A percentile compares a stretch with the other conserved stretches of the same genome.
These are phyloP conservation scores for Colletotrichum horii DNA, from an alignment of 2,329 filamentous ascomycete genomes.

Conservation along the genomic window DNA sequence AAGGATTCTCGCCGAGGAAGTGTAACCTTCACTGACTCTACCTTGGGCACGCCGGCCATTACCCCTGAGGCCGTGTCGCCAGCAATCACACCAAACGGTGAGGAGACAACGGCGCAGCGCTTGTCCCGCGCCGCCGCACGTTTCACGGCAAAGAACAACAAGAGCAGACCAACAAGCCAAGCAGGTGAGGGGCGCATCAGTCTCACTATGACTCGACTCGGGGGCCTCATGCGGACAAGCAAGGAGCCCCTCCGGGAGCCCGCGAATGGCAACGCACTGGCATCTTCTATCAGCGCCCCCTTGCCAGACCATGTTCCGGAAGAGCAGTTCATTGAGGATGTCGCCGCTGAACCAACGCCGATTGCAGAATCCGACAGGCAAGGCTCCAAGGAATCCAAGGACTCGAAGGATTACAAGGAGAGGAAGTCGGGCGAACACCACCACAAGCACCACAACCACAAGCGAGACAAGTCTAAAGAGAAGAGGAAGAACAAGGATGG, in stretches of 20 bases:
- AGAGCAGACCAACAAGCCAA: constrained; percentile 64
- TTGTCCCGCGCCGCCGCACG: constrained; percentile 63
- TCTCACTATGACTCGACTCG: constrained; percentile 61
- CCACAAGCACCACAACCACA: constrained; percentile 37
- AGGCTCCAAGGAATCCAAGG: constrained; percentile 20
- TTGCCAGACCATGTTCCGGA: constrained; percentile 13
- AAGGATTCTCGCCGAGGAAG: constrained; percentile 55
- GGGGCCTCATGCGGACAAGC: constrained; percentile 55
- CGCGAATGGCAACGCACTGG: constrained; percentile 16
- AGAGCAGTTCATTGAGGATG: constrained; percentile 24
- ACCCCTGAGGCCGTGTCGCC: constrained; percentile 42
- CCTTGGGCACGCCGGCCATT: constrained; percentile 40
- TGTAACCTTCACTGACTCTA: constrained; percentile 52
- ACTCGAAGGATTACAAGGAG: constrained; percentile 15
- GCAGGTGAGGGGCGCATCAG: constrained; percentile 63
- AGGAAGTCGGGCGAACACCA: constrained; percentile 24
- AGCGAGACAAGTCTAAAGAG: constrained; percentile 41
- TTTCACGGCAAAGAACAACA: constrained; percentile 50
- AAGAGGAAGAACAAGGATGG: constrained; percentile 39
- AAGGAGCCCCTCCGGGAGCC: constrained; percentile 50
- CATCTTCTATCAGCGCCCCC: constrained; percentile 7
- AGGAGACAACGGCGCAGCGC: constrained; percentile 60
- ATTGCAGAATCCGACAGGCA: constrained; percentile 16
- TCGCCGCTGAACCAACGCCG: neutral
- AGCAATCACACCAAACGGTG: constrained; percentile 44